Evolutionary conservation across 2,329 filamentous ascomycete genomes (phyloP).

Genomic region (Ophiostoma himal-ulmi): DNA sequence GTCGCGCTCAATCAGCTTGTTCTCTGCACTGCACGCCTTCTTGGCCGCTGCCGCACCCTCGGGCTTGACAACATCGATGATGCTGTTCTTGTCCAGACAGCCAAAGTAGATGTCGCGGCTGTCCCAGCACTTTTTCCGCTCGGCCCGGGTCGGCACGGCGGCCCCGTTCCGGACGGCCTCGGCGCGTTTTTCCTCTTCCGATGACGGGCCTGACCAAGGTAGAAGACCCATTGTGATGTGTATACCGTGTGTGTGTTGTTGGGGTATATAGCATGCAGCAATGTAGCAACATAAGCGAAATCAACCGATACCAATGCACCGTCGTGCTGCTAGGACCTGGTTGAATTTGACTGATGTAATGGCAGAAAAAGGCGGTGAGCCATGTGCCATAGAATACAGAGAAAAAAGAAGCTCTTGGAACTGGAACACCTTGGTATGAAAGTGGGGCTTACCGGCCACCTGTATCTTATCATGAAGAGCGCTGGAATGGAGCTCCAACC

Average conservation of each 20-base stretch:
- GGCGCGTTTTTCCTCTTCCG: constrained; percentile 43
- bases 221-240: constrained; percentile 45
- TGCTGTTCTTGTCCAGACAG: constrained; percentile 75
- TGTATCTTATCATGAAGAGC: not conserved
- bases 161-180: constrained; percentile 51
- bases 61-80: constrained; percentile 60
- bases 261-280: not conserved
- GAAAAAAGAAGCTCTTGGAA: not conserved
- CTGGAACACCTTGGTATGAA: not conserved
- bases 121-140: constrained; percentile 82
- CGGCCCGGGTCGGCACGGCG: constrained; percentile 76
- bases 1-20: constrained; percentile 66
- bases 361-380: constrained; percentile 24
- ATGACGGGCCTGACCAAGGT: constrained; percentile 33
- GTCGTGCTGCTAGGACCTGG: not conserved
- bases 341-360: constrained; percentile 12
- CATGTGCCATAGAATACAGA: no score
- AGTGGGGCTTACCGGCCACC: not conserved
- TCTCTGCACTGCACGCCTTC: constrained; percentile 39
- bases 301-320: not conserved
- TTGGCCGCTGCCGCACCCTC: constrained; percentile 37
- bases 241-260: not conserved
- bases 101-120: constrained; percentile 80
- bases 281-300: not conserved
- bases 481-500: not conserved